Evolutionary conservation across 2,329 filamentous ascomycete species (phyloP), one percentile per base, ranked within the genome.

Genomic region (Scortechinia acanthostroma): DNA sequence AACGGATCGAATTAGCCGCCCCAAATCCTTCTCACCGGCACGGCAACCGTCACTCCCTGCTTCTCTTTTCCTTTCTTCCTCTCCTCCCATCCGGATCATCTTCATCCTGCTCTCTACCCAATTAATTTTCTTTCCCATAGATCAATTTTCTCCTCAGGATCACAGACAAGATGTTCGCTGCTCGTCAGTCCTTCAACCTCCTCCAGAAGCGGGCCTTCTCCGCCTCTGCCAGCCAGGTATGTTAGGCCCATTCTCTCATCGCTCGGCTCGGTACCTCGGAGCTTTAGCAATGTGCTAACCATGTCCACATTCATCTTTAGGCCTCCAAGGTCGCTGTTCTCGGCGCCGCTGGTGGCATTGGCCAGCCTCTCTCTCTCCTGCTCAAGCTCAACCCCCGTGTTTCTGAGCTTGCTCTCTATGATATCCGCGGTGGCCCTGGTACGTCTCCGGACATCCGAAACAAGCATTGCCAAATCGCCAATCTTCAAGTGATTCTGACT

Each of bases 341-440:
- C 68, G 93, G 93, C 77, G 93, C 93, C 57, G 86, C 86, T 62
- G 93, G 93, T 74, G 93, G 93, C 71, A 98, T 98, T 74, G 93
- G 93, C 69, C 93, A 98, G 71, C 93, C 93, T 62, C 77, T 98
- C 61, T 98, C 93, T 48, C 86, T 98, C 56, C 85, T 98, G 64
- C 81, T 98, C 70, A 98, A 98, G 89, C 84, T 96, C 66, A 97
- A 96, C 85, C 89, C 91, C 58, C 81, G 88, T 63, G 91, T 97
- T 58, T 86, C 80, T 60, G 84, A 96, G 69, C 88, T 98, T 60
- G 88, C 91, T 53, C 88, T 98, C 62, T 98, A 97, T 77, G 93
- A 98, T 74, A 95, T 98, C 74, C 86, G 88, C 62, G 86, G 90
- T 62, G 91, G 78, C 61, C 91, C 91, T 66, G 91, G 90, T 94